Evolutionary conservation across 176 grass and related monocot genomes (phyloP).

Genomic region (Oryza nivara): DNA sequence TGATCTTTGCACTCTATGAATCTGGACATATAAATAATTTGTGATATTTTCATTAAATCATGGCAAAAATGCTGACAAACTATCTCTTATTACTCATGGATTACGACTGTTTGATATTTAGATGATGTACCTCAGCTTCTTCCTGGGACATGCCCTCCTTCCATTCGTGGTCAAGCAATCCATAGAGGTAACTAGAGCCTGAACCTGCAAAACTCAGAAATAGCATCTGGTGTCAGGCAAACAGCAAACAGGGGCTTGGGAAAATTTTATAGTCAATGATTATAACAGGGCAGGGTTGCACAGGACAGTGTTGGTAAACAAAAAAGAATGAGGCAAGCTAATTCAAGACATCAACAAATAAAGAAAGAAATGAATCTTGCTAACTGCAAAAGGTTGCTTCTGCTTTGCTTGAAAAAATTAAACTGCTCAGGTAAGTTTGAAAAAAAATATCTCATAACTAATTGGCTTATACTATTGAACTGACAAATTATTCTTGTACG

Average conservation of each 20-base stretch:
- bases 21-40: background rate
- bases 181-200: slow-evolving; percentile 91
- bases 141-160: slow-evolving; percentile 90
- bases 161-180: slow-evolving; percentile 92
- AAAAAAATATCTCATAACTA: background rate
- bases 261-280: background rate
- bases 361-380: background rate
- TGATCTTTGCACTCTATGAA: background rate
- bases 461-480: background rate
- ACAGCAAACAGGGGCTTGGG: background rate
- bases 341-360: background rate
- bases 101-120: background rate
- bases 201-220: slow-evolving; percentile 58
- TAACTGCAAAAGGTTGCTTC: background rate
- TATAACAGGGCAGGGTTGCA: background rate
- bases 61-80: background rate
- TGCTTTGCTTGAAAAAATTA: background rate
- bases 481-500: background rate
- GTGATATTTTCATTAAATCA: background rate
- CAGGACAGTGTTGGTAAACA: background rate
- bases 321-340: background rate
- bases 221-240: slow-evolving; percentile 27
- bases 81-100: background rate
- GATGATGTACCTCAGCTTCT: slow-evolving; percentile 77
- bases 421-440: background rate